Evolutionary conservation across 2,329 filamentous ascomycete genomes (phyloP), one percentile per base, ranked within the genome.

Genomic region (Pseudophaeomoniella oleicola): DNA sequence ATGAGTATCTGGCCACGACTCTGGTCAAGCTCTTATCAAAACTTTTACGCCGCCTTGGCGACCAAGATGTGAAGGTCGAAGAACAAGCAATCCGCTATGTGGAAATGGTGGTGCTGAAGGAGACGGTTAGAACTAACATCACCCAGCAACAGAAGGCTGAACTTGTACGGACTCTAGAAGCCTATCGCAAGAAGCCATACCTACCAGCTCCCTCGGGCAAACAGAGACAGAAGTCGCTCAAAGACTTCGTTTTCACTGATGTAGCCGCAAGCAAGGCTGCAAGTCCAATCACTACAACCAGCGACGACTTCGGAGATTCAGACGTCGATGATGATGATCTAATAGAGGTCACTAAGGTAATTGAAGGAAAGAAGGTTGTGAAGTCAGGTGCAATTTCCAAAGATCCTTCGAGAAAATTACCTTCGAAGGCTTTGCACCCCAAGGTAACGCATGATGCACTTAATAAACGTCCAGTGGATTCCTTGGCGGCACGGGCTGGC

Each of bases 1-100:
- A 98, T 54, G 71, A 76, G 38, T 94, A 86, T 57, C 71, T 98
- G 5, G 78, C 90, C 22, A 76, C 72, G 41, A 84, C 84, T 29
- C 78, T 88, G 11, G 84, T 93, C 34, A 78, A 76, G 17, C 71
- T 96, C 17, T 73, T 94, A 19, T 75, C 78, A 47, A 93, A 93
- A 54, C 77, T 98, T 40, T 69, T 98, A 22, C 72, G 73, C 11
- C 78, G 85, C 15, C 65, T 98, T n/a, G 75, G 78, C 30, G 79
- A 87, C 45, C 79, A 83, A 35, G 69, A 73, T 37, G 75, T 94
- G 46, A 75, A 77, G 37, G 71, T 94, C 18, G 72, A 76, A 27
- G 54, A 70, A 11, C 75, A 78, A 49, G 76, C 78, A 27, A 75
- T 82, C 41, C 64, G 50, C 16, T 63, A 81, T 38, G 74, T 72